phyloP scores from a whole-genome alignment of 1,139 yeast genomes.

The Scheffersomyces segobiensis region DNA sequence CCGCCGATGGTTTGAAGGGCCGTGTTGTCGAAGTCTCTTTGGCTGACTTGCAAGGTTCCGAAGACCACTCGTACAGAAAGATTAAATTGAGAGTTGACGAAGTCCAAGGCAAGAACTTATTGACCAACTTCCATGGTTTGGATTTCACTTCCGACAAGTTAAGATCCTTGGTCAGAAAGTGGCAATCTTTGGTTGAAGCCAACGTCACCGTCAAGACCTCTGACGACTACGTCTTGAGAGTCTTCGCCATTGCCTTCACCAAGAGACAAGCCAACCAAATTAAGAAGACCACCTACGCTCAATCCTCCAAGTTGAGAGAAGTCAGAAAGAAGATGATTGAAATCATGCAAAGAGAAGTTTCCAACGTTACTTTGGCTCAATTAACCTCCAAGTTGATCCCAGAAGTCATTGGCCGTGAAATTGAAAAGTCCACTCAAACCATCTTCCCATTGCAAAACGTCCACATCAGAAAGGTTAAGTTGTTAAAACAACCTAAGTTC shows the following conservation, averaged over 20 bases:
- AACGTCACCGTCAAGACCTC: conserved; percentile 90
- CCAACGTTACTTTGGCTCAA: conserved; percentile 83
- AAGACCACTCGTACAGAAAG: conserved; percentile 90
- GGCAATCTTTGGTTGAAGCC: conserved; percentile 92
- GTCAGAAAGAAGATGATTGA: conserved; percentile 84
- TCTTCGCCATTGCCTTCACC: conserved; percentile 91
- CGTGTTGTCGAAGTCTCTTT: conserved; percentile 84
- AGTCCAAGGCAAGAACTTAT: conserved; percentile 88
- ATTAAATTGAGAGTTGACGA: conserved; percentile 88
- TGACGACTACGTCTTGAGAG: conserved; percentile 86
- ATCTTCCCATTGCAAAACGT: conserved; percentile 90
- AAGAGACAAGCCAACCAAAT: conserved; percentile 87
- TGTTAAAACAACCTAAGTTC: conserved; percentile 88
- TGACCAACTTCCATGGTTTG: conserved; percentile 95
- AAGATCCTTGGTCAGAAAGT: conserved; percentile 88
- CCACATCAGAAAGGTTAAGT: conserved; percentile 89
- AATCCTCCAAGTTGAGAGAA: conserved; percentile 83
- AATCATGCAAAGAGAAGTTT: conserved; percentile 83
- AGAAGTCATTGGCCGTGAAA: conserved; percentile 89
- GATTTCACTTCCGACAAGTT: conserved; percentile 90
- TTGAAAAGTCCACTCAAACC: conserved; percentile 80
- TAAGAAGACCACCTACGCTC: conserved; percentile 90
- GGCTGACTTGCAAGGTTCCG: conserved; percentile 90
- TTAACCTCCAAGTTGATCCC: conserved; percentile 86
- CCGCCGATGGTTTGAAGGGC: conserved; percentile 90